Evolutionary conservation across 768 basidiomycete species (phyloP).

Genomic region (Lactarius sp.): DNA sequence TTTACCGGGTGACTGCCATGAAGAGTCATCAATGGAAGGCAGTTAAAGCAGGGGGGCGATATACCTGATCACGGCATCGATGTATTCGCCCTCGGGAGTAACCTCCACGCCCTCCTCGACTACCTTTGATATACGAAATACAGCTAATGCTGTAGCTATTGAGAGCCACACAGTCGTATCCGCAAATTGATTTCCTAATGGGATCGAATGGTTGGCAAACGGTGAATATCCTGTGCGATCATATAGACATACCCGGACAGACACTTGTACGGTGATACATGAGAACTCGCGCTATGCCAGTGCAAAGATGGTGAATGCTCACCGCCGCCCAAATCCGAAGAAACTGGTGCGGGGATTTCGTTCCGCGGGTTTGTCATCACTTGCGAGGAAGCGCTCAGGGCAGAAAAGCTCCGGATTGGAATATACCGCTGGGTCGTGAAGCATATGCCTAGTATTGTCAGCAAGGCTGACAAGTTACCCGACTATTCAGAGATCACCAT

Average conservation of each 20-base stretch:
- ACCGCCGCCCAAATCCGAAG: constrained; percentile 29
- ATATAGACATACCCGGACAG: constrained; percentile 8
- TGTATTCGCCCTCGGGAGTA: constrained; percentile 6
- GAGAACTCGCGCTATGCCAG: background rate
- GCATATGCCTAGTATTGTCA: constrained; percentile 27
- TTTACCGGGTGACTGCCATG: constrained; percentile 7
- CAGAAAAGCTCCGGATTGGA: constrained; percentile 27
- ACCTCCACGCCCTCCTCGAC: constrained; percentile 12
- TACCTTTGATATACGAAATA: constrained; percentile 16
- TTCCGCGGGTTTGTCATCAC: constrained; percentile 15
- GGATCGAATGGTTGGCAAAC: background rate
- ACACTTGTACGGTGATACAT: background rate
- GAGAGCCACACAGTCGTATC: constrained; percentile 16
- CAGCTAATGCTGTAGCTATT: constrained; percentile 10
- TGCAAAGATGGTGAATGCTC: background rate
- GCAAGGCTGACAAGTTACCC: background rate
- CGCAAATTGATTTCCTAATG: constrained; percentile 14
- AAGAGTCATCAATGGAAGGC: background rate
- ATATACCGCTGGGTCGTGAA: constrained; percentile 30
- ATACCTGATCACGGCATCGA: constrained; percentile 5
- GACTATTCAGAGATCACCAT: constrained; percentile 26
- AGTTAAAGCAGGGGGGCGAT: background rate
- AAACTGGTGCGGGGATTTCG: constrained; percentile 15
- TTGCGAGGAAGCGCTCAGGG: constrained; percentile 30
- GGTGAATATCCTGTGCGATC: no score